A percentile compares a stretch with the other conserved stretches of the same genome.
These are phyloP conservation scores for Cerrena zonata DNA, from an alignment of 1,284 basidiomycete genomes.

Conservation along the genomic window DNA sequence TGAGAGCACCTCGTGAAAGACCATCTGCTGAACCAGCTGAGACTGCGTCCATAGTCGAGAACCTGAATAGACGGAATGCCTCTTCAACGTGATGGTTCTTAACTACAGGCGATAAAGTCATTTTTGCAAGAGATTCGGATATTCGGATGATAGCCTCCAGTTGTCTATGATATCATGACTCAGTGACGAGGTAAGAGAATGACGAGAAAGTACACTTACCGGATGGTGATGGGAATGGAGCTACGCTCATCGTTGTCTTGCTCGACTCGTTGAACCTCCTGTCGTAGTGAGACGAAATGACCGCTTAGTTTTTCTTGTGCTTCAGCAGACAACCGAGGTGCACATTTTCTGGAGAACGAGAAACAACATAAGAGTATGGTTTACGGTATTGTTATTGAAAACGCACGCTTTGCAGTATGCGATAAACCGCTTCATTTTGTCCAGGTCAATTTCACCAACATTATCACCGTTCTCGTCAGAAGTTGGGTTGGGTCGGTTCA, in stretches of 20 bases:
- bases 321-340: slow-evolving; percentile 86
- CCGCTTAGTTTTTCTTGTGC: slow-evolving; percentile 95
- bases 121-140: slow-evolving; percentile 92
- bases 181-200: neutral
- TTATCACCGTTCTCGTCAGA: slow-evolving; percentile 57
- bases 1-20: slow-evolving; percentile 85
- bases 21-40: slow-evolving; percentile 90
- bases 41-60: slow-evolving; percentile 98
- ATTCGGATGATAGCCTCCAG: slow-evolving; percentile 98
- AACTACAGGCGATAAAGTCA: slow-evolving; percentile 84
- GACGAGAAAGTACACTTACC: slow-evolving; percentile 44
- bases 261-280: slow-evolving; percentile 95
- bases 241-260: slow-evolving; percentile 95
- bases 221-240: slow-evolving; percentile 96
- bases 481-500: slow-evolving; percentile 77
- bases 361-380: slow-evolving; percentile 2
- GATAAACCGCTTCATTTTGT: slow-evolving; percentile 98
- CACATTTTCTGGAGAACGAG: slow-evolving; percentile 75
- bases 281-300: slow-evolving; percentile 91
- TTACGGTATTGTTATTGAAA: neutral
- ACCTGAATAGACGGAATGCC: slow-evolving; percentile 96
- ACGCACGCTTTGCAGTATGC: slow-evolving; percentile 89
- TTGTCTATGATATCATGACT: slow-evolving; percentile 57
- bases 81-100: slow-evolving; percentile 95
- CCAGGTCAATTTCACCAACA: slow-evolving; percentile 91